A percentile compares a stretch with the other conserved stretches of the same genome.
Conservation (phyloP, 495 filamentous ascomycete genomes). For the Astrothelium macrocarpum region DNA sequence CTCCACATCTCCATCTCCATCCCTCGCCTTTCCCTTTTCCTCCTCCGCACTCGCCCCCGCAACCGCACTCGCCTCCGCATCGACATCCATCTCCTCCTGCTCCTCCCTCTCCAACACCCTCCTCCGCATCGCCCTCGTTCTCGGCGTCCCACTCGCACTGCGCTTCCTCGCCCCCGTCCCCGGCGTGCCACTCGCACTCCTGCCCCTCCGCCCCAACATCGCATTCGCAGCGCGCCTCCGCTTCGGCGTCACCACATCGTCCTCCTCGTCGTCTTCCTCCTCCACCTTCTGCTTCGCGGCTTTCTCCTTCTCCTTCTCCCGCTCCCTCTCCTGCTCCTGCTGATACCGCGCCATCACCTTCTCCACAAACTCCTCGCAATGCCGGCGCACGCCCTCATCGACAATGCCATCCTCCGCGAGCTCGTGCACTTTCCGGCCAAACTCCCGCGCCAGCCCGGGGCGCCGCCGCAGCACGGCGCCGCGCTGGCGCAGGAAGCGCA, state of each 20-base stretch:
- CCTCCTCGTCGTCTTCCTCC: neutral
- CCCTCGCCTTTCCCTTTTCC: too few relatives aligned
- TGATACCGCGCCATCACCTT: too few relatives aligned
- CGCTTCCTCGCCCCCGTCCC: neutral
- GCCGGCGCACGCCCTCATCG: neutral
- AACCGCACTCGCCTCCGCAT: neutral
- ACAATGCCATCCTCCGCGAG: conserved; percentile 11
- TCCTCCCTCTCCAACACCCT: neutral
- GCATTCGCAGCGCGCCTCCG: neutral
- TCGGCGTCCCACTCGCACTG: neutral
- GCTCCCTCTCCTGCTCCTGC: neutral
- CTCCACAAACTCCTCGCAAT: conserved; percentile 22
- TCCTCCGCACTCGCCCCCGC: too few relatives aligned
- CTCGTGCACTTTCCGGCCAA: conserved; percentile 14
- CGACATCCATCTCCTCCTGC: neutral
- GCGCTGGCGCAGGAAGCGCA: conserved; percentile 18
- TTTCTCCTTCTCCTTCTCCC: neutral
- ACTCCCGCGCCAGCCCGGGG: conserved; percentile 8
- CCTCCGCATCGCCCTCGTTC: neutral
- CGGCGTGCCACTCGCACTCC: too few relatives aligned
- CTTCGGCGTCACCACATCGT: neutral
- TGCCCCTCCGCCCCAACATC: too few relatives aligned
- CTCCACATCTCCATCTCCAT: neutral
- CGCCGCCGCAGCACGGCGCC: neutral
- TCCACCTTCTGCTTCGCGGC: neutral